Evolutionary conservation across 495 filamentous ascomycete genomes (phyloP).

Genomic region (Delitschia confertaspora): DNA sequence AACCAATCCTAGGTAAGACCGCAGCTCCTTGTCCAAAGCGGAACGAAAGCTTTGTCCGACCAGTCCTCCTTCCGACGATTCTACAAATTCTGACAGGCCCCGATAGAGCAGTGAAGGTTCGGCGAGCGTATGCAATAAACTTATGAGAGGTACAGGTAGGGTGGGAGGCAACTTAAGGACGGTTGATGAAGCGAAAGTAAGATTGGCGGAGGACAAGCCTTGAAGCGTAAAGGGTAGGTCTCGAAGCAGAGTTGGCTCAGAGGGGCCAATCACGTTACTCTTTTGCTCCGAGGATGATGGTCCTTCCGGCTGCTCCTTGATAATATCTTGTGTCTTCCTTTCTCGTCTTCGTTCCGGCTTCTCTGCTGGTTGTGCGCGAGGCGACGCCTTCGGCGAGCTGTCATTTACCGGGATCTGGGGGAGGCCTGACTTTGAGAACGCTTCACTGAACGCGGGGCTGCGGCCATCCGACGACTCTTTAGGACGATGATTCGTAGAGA

Average conservation of each 20-base stretch:
- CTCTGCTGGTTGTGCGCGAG: constrained; percentile 6
- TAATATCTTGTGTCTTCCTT: constrained; percentile 53
- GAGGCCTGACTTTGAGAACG: constrained; percentile 48
- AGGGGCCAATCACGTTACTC: constrained; percentile 14
- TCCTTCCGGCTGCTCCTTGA: constrained; percentile 41
- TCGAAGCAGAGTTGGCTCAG: constrained; percentile 69
- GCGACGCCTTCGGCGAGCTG: constrained; percentile 18
- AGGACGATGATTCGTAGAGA: constrained; percentile 13
- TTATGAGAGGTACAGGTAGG: constrained; percentile 75
- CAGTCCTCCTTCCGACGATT: constrained; percentile 59
- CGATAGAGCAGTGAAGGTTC: constrained; percentile 89
- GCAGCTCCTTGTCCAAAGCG: constrained; percentile 73
- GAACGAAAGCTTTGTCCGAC: constrained; percentile 91
- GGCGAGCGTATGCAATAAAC: constrained; percentile 78
- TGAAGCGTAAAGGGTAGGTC: constrained; percentile 93
- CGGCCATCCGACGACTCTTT: constrained; percentile 1
- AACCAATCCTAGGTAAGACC: constrained; percentile 86
- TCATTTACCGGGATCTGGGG: constrained; percentile 36
- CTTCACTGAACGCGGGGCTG: constrained; percentile 41
- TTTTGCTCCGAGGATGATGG: constrained; percentile 2
- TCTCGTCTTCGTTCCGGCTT: constrained; percentile 58
- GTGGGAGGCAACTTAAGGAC: constrained; percentile 64
- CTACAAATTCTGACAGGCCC: constrained; percentile 67
- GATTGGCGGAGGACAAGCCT: constrained; percentile 75
- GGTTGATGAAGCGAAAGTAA: constrained; percentile 60